Evolutionary conservation across 495 filamentous ascomycete species (phyloP).

Genomic region (Oidiodendron maius): DNA sequence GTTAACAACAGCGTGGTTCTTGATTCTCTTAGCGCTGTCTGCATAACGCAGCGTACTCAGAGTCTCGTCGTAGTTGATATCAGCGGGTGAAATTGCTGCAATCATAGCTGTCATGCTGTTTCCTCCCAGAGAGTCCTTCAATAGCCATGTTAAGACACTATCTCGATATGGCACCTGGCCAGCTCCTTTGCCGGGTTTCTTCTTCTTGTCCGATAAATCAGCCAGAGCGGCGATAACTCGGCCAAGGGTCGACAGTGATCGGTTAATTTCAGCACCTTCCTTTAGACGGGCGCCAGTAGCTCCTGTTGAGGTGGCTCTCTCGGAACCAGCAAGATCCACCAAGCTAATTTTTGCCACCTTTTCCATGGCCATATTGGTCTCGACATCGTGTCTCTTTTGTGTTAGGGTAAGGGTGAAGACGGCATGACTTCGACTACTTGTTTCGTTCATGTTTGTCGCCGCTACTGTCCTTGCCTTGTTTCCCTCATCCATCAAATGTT

Average conservation of each 20-base stretch:
- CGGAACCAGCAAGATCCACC: slow-evolving; percentile 96
- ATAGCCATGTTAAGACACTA: slow-evolving; percentile 90
- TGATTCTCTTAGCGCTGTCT: slow-evolving; percentile 97
- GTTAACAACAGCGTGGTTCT: slow-evolving; percentile 99
- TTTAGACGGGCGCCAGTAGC: slow-evolving; percentile 94
- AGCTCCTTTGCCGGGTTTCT: slow-evolving; percentile 58
- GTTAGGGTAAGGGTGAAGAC: slow-evolving; percentile 96
- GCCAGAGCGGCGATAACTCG: slow-evolving; percentile 97
- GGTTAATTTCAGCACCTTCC: slow-evolving; percentile 98
- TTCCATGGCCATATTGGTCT: slow-evolving; percentile 93
- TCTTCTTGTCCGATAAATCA: slow-evolving; percentile 81
- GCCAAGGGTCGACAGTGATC: slow-evolving; percentile 91
- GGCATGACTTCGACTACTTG: slow-evolving; percentile 93
- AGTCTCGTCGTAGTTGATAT: slow-evolving; percentile 99
- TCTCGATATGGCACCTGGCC: slow-evolving; percentile 95
- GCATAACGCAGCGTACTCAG: slow-evolving; percentile 93
- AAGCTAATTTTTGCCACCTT: slow-evolving; percentile 97
- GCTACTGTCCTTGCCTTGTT: slow-evolving; percentile 98
- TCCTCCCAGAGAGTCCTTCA: slow-evolving; percentile 96
- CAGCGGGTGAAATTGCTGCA: slow-evolving; percentile 93
- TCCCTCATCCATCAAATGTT: slow-evolving; percentile 97
- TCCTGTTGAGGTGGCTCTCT: slow-evolving; percentile 91
- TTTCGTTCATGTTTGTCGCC: slow-evolving; percentile 99
- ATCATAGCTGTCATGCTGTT: slow-evolving; percentile 99
- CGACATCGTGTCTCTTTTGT: slow-evolving; percentile 86